Evolutionary conservation across 306 rosid genomes (phyloP), one percentile per base, ranked within the genome.

Genomic region (Vachellia pachyceras): DNA sequence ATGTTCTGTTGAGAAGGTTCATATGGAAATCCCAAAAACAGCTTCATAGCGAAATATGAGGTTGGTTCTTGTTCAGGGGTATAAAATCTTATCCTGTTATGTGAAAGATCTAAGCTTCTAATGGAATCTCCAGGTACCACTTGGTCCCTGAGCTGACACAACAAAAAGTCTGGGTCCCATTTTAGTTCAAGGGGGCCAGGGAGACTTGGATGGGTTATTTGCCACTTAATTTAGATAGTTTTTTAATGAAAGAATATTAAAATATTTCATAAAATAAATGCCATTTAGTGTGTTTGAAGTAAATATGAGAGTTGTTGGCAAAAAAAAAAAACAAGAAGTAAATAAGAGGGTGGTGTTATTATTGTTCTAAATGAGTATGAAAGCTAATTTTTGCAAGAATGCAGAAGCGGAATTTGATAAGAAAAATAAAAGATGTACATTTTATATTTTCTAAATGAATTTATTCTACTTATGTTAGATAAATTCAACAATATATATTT

Each of bases 11-110:
- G 44, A 77, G 18, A 7, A 81, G 75, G 5, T 75, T 20, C n/a
- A 45, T 7, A 41, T 35, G 79, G 69, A 40, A 79, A 42, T 50
- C 76, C 40, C 80, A 44, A 72, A 86, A 72, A 67, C 80, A 41
- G 23, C 47, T 42, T 14, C 33, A 18, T 66, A 36, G 50, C 57
- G 18, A 82, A 82, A 73, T 50, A 63, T 78, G 92, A 52, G 90
- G 89, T 83, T 82, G 71, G 72, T 60, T 63, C 85, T 68, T 50
- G 82, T 76, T 82, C 37, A 64, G 50, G 84, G 83, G 77, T 50
- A 45, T 10, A 70, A 42, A 73, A 75, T 85, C 98, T 94, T 83
- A 89, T 89, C 93, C 76, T 78, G 45, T 44, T 40, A 54, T 44
- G 10, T 69, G 82, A 10, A 36, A 42, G 49, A 3, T 60, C 35